These are phyloP conservation scores for Rhizopogon roseolus DNA, from an alignment of 768 basidiomycete genomes.

Conservation along the genomic window DNA sequence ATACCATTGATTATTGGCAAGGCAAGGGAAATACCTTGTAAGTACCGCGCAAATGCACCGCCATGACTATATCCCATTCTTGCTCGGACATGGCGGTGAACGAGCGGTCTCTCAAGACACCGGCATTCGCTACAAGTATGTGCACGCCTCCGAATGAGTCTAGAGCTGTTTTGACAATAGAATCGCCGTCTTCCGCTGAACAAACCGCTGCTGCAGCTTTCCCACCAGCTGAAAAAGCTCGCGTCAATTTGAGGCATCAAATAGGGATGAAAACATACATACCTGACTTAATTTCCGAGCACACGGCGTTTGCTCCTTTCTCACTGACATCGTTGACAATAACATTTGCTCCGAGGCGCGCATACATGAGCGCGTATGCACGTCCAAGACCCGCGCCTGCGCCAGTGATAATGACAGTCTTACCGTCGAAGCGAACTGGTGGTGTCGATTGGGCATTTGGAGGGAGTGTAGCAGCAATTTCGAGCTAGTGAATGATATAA, in stretches of 20 bases:
- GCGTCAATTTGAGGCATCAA: background rate
- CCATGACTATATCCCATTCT: conserved; percentile 92
- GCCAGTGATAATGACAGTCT: conserved; percentile 93
- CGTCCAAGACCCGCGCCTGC: conserved; percentile 94
- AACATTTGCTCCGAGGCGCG: conserved; percentile 89
- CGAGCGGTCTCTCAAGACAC: conserved; percentile 90
- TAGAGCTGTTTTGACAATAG: conserved; percentile 81
- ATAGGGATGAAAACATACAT: conserved; percentile 18
- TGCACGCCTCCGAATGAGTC: conserved; percentile 88
- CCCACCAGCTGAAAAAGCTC: conserved; percentile 61
- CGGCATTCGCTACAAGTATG: conserved; percentile 88
- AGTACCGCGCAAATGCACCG: conserved; percentile 86
- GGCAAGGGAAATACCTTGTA: conserved; percentile 56
- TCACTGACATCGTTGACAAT: conserved; percentile 93
- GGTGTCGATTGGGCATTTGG: conserved; percentile 67
- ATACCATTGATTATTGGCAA: background rate
- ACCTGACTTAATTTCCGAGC: conserved; percentile 84
- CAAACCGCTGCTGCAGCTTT: conserved; percentile 80
- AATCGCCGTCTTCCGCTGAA: conserved; percentile 89
- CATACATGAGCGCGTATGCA: conserved; percentile 89
- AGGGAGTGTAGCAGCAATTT: conserved; percentile 56
- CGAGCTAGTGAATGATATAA: conserved; percentile 40
- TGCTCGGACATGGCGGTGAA: conserved; percentile 84
- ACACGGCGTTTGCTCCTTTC: conserved; percentile 78
- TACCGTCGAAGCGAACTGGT: conserved; percentile 76